Evolutionary conservation across 768 basidiomycete species (phyloP), one percentile per base, ranked within the genome.

Genomic region (Sporobolomyces phaffii): DNA sequence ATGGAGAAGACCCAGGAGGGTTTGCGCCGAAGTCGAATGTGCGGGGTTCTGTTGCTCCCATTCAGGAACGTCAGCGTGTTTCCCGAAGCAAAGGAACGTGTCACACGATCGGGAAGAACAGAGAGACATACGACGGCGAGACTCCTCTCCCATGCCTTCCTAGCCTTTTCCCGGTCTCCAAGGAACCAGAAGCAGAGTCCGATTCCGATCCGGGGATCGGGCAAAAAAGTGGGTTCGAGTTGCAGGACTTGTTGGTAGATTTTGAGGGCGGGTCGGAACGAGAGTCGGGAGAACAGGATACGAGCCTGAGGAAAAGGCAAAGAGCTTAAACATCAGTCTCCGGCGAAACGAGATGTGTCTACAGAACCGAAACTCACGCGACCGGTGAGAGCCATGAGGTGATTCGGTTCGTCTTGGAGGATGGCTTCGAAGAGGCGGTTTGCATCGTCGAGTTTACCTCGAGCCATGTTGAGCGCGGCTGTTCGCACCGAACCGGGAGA

Each of bases 161-260:
- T 86, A 0, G 94, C 96, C 72, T 86, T 87, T 3, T 82, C 81
- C 67, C 86, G 87, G 72, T 94, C 84, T 64, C 88, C 88, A 79
- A 96, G 80, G 6, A 88, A 85, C 91, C 90, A 98, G 26, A 91
- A 80, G 77, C 94, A 97, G 7, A 99, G 79, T 13, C 96, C 96
- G 44, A 98, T 90, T 22, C 96, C 96, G 63, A 98, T 88, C 10
- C 96, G 85, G 38, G 96, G 94, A 77, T 99, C 94, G 0, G 94
- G 96, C 29, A 82, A 79, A 78, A 89, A 91, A 5, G 31, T n/a
- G 0, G 94, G 92, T 61, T 85, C 86, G 45, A 88, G 82, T 34
- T 83, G 81, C 15, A 98, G 81, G 13, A 93, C 87, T 52, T 86
- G 85, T 76, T 97, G 94, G 76, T 94, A 97, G 8, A 86, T 75